Conservation (phyloP, 2,329 filamentous ascomycete species). For the Fusarium hainanense region DNA sequence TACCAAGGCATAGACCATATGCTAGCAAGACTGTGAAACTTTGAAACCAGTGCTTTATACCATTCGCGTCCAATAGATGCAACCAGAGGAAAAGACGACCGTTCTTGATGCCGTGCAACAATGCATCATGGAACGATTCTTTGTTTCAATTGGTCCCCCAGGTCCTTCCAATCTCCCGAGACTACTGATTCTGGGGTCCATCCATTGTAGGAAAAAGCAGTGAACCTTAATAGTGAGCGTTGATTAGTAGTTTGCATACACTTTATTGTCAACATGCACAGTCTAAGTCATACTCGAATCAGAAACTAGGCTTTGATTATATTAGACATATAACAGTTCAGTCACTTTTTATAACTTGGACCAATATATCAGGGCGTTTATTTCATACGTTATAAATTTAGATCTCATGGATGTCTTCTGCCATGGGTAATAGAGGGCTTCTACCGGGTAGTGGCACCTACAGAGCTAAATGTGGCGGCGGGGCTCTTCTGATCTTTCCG, state of each 20-base stretch:
- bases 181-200: not conserved
- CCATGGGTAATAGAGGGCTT: not conserved
- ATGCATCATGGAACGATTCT: slow-evolving; percentile 30
- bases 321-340: not conserved
- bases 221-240: not conserved
- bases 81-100: slow-evolving; percentile 5
- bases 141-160: not conserved
- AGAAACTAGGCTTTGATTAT: not conserved
- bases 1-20: slow-evolving; percentile 17
- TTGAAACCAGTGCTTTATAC: slow-evolving; percentile 16
- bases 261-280: slow-evolving; percentile 4
- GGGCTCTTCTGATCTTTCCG: slow-evolving; percentile 13
- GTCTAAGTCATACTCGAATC: not conserved
- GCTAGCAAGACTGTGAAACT: slow-evolving; percentile 17
- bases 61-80: slow-evolving; percentile 5
- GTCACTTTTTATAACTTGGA: not conserved
- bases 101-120: slow-evolving; percentile 18
- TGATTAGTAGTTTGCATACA: not conserved
- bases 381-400: not conserved
- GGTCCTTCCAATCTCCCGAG: not conserved
- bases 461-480: slow-evolving; percentile 16
- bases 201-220: not conserved
- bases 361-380: not conserved
- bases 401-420: not conserved
- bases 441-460: slow-evolving; percentile 21